Evolutionary conservation across 2,329 filamentous ascomycete genomes (phyloP), one percentile per base, ranked within the genome.

Genomic region (Trichoderma afroharzianum): DNA sequence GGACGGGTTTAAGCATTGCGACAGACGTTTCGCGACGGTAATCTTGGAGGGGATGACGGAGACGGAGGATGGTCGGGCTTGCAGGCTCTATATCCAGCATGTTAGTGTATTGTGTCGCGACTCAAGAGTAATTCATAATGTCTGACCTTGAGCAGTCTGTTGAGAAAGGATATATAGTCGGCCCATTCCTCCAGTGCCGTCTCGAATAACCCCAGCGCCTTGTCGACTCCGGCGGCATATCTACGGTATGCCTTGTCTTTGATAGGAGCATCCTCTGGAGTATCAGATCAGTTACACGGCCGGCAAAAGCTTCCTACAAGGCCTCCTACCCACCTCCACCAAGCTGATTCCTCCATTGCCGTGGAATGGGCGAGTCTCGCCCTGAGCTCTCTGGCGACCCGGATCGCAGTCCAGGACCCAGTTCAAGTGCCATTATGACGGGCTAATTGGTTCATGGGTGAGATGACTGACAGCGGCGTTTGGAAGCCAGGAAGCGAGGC

Each of bases 101-200:
- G 61, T 74, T 15, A 74, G 72, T 59, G n/a, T 63, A 14, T 9
- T 21, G 15, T 47, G 58, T 3, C 59, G 3, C 24, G 33, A 21
- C 21, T 3, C 4, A 6, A 30, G 14, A 18, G 6, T 2, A 12
- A 14, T 18, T 6, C 5, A 30, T 11, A 6, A 32, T 21, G 47
- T 64, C 80, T 76, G 80, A 95, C 93, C 89, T 98, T 98, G 73
- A 97, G 86, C 63, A 99, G 86, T 73, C 94, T 90, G 79, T 93
- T 97, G 70, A 99, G 84, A 80, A 98, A 99, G 21, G 95, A 97
- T 78, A 99, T 99, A 80, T 99, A 99, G 83, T 99, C 96, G 63
- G 97, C 96, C 96, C 96, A 99, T 89, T 99, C 96, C 82, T 98
- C 94, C 76, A 98, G 86, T 33, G 94, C 91, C 18, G 93, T 95